phyloP scores from a whole-genome alignment of 129 eudicot genomes.

The Helianthus tuberosus region DNA sequence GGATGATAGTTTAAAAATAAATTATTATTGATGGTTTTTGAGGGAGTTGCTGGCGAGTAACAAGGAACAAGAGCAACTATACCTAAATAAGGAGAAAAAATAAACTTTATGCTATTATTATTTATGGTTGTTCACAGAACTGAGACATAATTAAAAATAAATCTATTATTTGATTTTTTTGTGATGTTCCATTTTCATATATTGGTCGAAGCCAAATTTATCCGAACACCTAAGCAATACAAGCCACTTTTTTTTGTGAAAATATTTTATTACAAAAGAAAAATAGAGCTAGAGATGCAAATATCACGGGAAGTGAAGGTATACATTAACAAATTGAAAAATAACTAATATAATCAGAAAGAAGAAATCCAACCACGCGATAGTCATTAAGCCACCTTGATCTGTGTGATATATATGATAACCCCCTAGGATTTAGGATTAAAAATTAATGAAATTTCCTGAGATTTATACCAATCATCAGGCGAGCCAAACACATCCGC shows the following conservation, averaged over 20 bases:
- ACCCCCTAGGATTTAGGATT: slow-evolving; percentile 10
- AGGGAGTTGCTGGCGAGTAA: too few species aligned
- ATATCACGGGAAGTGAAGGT: not conserved
- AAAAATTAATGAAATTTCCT: slow-evolving; percentile 9
- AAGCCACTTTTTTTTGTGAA: too few species aligned
- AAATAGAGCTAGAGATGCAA: not conserved
- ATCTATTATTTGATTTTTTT: too few species aligned
- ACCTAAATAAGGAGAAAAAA: too few species aligned
- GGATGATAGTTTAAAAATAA: too few species aligned
- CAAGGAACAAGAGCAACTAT: too few species aligned
- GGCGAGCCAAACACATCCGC: slow-evolving; percentile 21
- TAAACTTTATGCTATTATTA: too few species aligned
- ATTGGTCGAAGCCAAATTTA: too few species aligned
- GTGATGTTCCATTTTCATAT: too few species aligned
- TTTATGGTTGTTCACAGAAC: too few species aligned
- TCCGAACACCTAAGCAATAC: not conserved
- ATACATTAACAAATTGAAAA: not conserved
- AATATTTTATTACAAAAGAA: not conserved
- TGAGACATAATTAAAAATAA: too few species aligned
- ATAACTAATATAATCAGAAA: not conserved
- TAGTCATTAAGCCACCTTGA: not conserved
- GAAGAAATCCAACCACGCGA: not conserved
- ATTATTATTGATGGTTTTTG: too few species aligned
- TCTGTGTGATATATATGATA: not conserved
- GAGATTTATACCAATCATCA: slow-evolving; percentile 22